These are phyloP conservation scores for Jimgerdemannia flammicorona DNA, from an alignment of 192 early-diverging fungal genomes.

Conservation along the genomic window DNA sequence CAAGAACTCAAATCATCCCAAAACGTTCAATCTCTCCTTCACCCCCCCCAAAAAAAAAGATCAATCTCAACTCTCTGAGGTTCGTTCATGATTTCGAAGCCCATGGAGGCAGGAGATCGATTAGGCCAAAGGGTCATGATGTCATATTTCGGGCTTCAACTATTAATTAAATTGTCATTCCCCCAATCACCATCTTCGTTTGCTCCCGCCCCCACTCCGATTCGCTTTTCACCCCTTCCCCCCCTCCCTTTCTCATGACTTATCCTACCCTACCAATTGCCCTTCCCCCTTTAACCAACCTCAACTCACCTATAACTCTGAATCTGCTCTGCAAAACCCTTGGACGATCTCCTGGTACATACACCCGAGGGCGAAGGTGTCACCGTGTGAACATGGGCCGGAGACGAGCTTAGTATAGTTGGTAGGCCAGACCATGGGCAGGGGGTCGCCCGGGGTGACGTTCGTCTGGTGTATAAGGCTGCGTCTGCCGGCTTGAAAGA, in stretches of 20 bases:
- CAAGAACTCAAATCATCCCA: no score
- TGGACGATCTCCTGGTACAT: slow-evolving; percentile 61
- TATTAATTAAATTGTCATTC: no score
- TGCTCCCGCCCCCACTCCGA: no score
- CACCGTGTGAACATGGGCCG: slow-evolving; percentile 82
- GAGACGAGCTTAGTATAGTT: slow-evolving; percentile 84
- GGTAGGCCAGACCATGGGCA: slow-evolving; percentile 72
- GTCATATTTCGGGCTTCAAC: not conserved
- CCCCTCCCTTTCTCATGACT: not conserved
- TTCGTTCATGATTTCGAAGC: slow-evolving; percentile 82
- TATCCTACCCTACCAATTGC: not conserved
- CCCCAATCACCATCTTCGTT: no score
- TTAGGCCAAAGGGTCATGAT: no score
- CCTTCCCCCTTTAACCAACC: not conserved
- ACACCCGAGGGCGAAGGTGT: slow-evolving; percentile 67
- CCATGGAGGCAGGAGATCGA: slow-evolving; percentile 24
- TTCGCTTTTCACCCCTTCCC: no score
- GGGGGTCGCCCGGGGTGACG: slow-evolving; percentile 40
- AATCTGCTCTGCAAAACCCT: slow-evolving; percentile 67
- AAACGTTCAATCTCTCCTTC: not conserved
- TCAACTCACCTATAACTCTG: slow-evolving; percentile 48
- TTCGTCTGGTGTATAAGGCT: slow-evolving; percentile 72
- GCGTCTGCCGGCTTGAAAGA: slow-evolving; percentile 74
- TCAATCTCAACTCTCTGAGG: slow-evolving; percentile 39
- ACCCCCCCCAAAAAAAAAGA: not conserved